phyloP scores from a whole-genome alignment of 306 rosid species.

The Fragaria nilgerrensis region DNA sequence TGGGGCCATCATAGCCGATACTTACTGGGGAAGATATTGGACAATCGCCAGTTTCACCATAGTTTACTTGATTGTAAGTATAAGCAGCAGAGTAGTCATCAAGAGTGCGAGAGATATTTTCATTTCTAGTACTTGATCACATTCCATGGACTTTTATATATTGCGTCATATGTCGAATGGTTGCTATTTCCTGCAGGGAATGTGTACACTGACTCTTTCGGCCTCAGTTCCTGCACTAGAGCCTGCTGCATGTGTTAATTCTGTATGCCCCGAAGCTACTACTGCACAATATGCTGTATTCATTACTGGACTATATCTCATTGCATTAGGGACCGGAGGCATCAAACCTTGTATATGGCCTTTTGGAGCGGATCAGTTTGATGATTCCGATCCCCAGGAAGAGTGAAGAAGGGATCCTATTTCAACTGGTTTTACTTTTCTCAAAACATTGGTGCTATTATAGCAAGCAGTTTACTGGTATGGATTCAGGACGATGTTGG shows the following conservation, averaged over 20 bases:
- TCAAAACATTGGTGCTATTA: slow-evolving; percentile 27
- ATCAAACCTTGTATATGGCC: slow-evolving; percentile 43
- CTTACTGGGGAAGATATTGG: slow-evolving; percentile 42
- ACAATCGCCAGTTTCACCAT: slow-evolving; percentile 27
- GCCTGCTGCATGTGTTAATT: slow-evolving; percentile 26
- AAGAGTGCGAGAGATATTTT: neutral
- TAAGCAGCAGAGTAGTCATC: neutral
- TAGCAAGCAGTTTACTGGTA: slow-evolving; percentile 31
- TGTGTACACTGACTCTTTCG: slow-evolving; percentile 26
- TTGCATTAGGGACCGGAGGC: slow-evolving; percentile 41
- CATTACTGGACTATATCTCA: slow-evolving; percentile 29
- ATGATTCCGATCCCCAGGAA: slow-evolving; percentile 32
- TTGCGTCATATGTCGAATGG: neutral
- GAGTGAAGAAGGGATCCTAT: slow-evolving; percentile 33
- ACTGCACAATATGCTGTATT: slow-evolving; percentile 28
- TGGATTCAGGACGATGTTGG: slow-evolving; percentile 41
- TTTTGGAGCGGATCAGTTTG: slow-evolving; percentile 44
- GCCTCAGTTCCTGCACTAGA: slow-evolving; percentile 30
- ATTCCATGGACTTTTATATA: neutral
- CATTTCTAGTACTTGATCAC: neutral
- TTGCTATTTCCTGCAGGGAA: slow-evolving; percentile 23
- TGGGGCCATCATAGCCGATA: slow-evolving; percentile 34
- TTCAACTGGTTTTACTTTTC: slow-evolving; percentile 44
- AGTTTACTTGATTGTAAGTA: slow-evolving; percentile 28
- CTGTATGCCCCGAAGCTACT: slow-evolving; percentile 27